Percentiles rank a stretch among this genome's conserved stretches.
These are phyloP conservation scores for Purshia tridentata DNA, from an alignment of 306 rosid species.

Conservation along the genomic window DNA sequence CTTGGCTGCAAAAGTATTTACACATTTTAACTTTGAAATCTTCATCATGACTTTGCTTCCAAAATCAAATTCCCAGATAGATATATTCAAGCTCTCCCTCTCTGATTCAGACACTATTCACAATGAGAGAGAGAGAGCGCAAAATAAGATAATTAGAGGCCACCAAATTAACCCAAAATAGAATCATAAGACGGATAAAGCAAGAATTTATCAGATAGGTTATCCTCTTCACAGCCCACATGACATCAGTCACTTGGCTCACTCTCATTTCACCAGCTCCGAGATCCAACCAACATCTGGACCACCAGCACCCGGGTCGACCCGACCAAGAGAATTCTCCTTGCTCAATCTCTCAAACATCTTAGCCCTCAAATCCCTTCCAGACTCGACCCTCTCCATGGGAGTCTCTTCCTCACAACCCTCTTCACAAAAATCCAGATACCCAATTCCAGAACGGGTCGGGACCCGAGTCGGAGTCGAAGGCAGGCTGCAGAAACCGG, in stretches of 20 bases:
- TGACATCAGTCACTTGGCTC: background rate
- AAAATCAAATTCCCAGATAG: slow-evolving; percentile 28
- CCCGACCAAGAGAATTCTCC: slow-evolving; percentile 59
- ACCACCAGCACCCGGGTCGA: slow-evolving; percentile 28
- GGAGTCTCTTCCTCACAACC: slow-evolving; percentile 66
- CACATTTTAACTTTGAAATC: slow-evolving; percentile 26
- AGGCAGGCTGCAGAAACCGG: slow-evolving; percentile 72
- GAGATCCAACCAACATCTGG: slow-evolving; percentile 92
- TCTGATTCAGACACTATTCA: slow-evolving; percentile 36
- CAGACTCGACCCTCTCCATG: slow-evolving; percentile 95
- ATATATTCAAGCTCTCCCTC: background rate
- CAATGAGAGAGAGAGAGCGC: slow-evolving; percentile 24
- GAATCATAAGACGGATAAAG: background rate
- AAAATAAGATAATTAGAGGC: slow-evolving; percentile 8
- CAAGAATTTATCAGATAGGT: background rate
- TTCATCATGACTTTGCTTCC: slow-evolving; percentile 21
- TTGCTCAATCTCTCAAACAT: slow-evolving; percentile 84
- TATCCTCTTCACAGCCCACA: background rate
- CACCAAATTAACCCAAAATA: slow-evolving; percentile 28
- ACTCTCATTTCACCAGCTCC: slow-evolving; percentile 58
- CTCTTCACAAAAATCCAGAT: slow-evolving; percentile 50
- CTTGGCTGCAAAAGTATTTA: slow-evolving; percentile 31
- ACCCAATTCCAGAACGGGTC: slow-evolving; percentile 37
- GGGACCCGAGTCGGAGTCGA: slow-evolving; percentile 66
- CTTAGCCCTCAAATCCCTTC: slow-evolving; percentile 65